phyloP scores from a whole-genome alignment of 371 early-diverging fungal species.

The Saksenaea oblongispora region DNA sequence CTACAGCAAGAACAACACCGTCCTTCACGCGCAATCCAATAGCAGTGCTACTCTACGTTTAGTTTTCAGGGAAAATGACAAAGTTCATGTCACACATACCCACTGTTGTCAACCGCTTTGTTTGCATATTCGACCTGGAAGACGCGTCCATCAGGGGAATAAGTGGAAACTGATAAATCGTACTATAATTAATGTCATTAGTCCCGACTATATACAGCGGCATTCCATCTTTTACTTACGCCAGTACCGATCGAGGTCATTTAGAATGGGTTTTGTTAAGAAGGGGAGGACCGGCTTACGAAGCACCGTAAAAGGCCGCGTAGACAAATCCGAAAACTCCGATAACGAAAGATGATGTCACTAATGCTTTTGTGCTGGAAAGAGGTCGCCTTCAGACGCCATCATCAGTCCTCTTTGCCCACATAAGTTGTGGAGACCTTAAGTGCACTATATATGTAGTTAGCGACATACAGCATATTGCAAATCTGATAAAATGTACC shows the following conservation, averaged over 20 bases:
- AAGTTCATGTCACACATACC: constrained; percentile 55
- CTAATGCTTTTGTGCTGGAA: too few relatives aligned
- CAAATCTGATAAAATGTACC: too few relatives aligned
- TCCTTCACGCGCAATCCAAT: constrained; percentile 94
- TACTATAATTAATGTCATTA: constrained; percentile 61
- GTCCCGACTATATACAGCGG: neutral
- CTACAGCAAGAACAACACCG: constrained; percentile 95
- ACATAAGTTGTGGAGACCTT: too few relatives aligned
- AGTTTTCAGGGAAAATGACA: neutral
- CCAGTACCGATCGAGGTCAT: constrained; percentile 77
- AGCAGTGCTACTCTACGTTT: constrained; percentile 68
- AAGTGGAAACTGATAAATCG: constrained; percentile 96
- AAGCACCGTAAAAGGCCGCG: neutral
- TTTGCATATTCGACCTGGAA: constrained; percentile 98
- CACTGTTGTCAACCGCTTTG: constrained; percentile 98
- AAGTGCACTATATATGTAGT: too few relatives aligned
- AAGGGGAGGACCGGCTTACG: neutral
- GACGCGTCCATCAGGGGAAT: constrained; percentile 98
- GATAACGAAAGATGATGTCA: neutral
- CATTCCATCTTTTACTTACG: constrained; percentile 38
- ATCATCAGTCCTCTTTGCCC: too few relatives aligned
- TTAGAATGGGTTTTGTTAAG: constrained; percentile 12
- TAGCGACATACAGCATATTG: too few relatives aligned
- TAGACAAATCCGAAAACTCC: neutral
- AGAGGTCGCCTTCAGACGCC: too few relatives aligned